A percentile compares a stretch with the other conserved stretches of the same genome.
Conservation (phyloP, 2,329 filamentous ascomycete genomes). For the Davidsoniella australis region DNA sequence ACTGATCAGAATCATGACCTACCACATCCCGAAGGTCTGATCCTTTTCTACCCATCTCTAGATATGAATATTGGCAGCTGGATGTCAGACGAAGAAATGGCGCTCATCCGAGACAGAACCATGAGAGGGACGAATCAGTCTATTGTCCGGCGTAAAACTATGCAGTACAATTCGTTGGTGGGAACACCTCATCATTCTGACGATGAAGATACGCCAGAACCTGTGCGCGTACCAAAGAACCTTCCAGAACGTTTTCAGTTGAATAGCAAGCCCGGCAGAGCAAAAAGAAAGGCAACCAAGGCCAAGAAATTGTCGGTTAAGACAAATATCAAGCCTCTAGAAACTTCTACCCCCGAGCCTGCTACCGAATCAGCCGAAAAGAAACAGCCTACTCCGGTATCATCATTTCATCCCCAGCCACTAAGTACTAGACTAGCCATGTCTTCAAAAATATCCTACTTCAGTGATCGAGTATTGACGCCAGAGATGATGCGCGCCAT, state of each 20-base stretch:
- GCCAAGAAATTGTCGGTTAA: constrained; percentile 12
- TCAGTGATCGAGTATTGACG: constrained; percentile 84
- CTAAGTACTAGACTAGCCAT: constrained; percentile 79
- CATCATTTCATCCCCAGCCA: constrained; percentile 37
- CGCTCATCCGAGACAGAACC: constrained; percentile 69
- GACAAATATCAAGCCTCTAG: neutral
- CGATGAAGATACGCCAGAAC: constrained; percentile 37
- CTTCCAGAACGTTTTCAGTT: constrained; percentile 2
- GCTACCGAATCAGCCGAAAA: neutral
- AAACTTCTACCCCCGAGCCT: neutral
- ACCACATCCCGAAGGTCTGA: constrained; percentile 59
- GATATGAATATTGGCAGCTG: constrained; percentile 98
- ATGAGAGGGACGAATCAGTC: constrained; percentile 61
- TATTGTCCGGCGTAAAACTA: constrained; percentile 68
- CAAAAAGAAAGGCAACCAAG: constrained; percentile 12
- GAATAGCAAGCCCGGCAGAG: neutral
- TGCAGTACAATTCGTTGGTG: constrained; percentile 72
- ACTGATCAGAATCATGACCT: constrained; percentile 33
- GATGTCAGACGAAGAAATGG: constrained; percentile 98
- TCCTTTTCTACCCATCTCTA: constrained; percentile 76
- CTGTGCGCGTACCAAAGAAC: neutral
- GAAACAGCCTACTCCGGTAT: constrained; percentile 12
- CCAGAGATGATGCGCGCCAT: constrained; percentile 98
- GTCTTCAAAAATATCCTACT: constrained; percentile 95
- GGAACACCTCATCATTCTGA: constrained; percentile 71